phyloP scores from a whole-genome alignment of 2,329 filamentous ascomycete species.

The Epichloe glyceriae region DNA sequence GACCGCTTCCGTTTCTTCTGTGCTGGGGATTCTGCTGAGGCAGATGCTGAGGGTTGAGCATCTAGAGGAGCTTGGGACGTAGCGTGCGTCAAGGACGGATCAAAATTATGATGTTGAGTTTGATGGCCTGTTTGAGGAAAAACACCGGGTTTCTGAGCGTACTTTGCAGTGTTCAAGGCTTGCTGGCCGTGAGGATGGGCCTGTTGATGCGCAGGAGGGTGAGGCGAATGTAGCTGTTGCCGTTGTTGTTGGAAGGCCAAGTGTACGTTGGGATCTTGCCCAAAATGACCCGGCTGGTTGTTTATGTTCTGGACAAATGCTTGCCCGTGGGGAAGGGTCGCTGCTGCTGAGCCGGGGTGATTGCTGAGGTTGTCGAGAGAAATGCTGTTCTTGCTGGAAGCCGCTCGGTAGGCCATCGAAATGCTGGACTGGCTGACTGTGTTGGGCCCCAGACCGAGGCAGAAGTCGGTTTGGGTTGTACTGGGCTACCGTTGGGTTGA shows the following conservation, averaged over 20 bases:
- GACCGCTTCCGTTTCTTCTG: conserved; percentile 26
- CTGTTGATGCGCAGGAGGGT: conserved; percentile 7
- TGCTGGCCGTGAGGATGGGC: conserved; percentile 17
- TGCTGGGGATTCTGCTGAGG: conserved; percentile 15
- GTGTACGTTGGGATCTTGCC: conserved; percentile 3
- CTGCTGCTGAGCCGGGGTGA: conserved; percentile 11
- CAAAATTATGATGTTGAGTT: conserved; percentile 6
- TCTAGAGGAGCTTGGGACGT: background rate
- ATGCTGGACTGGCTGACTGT: conserved; percentile 22
- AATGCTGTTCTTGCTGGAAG: conserved; percentile 15
- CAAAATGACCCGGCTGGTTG: conserved; percentile 3
- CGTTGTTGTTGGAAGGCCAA: conserved; percentile 10
- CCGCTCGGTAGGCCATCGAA: conserved; percentile 14
- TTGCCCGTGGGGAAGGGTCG: conserved; percentile 3
- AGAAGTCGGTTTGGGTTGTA: conserved; percentile 22
- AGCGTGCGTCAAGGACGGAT: conserved; percentile 1
- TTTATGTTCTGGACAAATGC: conserved; percentile 5
- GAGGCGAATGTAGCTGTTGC: conserved; percentile 4
- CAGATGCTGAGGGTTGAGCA: background rate
- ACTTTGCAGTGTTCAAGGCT: conserved; percentile 10
- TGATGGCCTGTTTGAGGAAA: conserved; percentile 6
- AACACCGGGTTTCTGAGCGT: background rate
- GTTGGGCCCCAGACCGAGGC: conserved; percentile 18
- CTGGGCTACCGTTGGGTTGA: conserved; percentile 19
- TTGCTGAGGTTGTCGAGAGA: conserved; percentile 15